Conservation (phyloP, 176 grass and related monocot genomes). For the Alopecurus myosuroides region DNA sequence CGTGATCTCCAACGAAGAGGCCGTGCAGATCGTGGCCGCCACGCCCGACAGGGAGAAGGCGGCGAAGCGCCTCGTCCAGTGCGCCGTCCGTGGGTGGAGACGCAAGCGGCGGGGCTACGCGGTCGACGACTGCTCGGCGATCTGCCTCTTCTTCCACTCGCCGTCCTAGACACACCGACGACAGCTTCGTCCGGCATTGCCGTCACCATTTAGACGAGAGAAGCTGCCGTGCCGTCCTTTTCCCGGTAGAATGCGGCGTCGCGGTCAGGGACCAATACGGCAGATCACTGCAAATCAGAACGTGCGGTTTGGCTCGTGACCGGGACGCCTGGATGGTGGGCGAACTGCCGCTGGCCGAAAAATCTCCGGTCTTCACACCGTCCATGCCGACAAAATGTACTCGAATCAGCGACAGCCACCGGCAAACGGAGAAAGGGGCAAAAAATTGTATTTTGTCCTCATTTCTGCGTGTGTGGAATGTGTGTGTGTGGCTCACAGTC, state of each 20-base stretch:
- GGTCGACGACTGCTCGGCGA: conserved; percentile 88
- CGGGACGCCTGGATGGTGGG: background rate
- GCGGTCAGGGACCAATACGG: background rate
- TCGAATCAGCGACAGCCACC: conserved; percentile 19
- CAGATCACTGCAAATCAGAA: conserved; percentile 1
- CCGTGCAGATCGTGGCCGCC: conserved; percentile 74
- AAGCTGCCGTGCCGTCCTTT: background rate
- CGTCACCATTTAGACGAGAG: background rate
- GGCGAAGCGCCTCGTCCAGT: conserved; percentile 69
- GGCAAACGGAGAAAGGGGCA: background rate
- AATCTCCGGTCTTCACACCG: conserved; percentile 9
- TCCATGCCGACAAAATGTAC: conserved; percentile 6
- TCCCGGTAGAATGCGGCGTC: conserved; percentile 1
- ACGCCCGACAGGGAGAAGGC: conserved; percentile 53
- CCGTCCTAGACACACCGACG: background rate
- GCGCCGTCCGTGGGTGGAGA: conserved; percentile 63
- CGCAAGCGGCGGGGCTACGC: conserved; percentile 62
- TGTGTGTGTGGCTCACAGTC: background rate
- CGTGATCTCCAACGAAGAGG: conserved; percentile 87
- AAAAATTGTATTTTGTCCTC: conserved; percentile 26
- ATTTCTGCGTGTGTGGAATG: conserved; percentile 6
- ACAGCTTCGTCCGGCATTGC: background rate
- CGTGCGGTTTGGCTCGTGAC: conserved; percentile 15
- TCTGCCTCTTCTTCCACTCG: conserved; percentile 87
- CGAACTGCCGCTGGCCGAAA: conserved; percentile 1